Evolutionary conservation across 371 early-diverging fungal genomes (phyloP), one percentile per base, ranked within the genome.

Genomic region (Gilbertella persicaria): DNA sequence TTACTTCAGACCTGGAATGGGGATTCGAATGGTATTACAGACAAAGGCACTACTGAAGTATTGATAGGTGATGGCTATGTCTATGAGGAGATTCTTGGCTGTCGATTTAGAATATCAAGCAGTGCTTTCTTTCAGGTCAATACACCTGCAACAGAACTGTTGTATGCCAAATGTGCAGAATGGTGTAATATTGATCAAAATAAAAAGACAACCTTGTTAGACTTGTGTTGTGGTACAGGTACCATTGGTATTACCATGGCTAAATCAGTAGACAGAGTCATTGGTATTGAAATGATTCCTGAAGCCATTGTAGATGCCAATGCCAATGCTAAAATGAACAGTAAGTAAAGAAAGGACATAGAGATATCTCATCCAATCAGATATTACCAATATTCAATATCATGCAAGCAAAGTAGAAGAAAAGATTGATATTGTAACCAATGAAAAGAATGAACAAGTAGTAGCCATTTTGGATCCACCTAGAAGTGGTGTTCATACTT

Each of bases 161-260:
- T 90, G 36, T 88, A 87, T 60, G 50, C 66, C 49, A 61, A 62
- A 35, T 69, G 69, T 45, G 60, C 67, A 17, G 64, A 67, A 36
- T 63, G 77, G 67, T 55, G 63, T 45, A 50, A 48, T 24, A 48
- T 73, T 43, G 66, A 62, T 45, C 40, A 45, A 10, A 45, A 20
- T 9, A 72, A 73, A 29, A 55, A 59, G 39, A 55, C 60, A 12
- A 63, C 64, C 14, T 62, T 89, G 16, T 66, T 89, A 6, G 91
- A 92, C 63, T 61, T 93, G 17, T 92, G 92, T 70, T 91, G 91
- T 67, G 93, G 93, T 14, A 89, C 91, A 2, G 93, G 92, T 30
- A 88, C 88, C 9, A 91, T 93, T 56, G 92, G 93, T 16, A 75
- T 91, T 29, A 78, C 79, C 14, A 76, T 90, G 79, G 84, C 91